phyloP scores from a whole-genome alignment of 805 yeast species.

The Candida wancherniae region DNA sequence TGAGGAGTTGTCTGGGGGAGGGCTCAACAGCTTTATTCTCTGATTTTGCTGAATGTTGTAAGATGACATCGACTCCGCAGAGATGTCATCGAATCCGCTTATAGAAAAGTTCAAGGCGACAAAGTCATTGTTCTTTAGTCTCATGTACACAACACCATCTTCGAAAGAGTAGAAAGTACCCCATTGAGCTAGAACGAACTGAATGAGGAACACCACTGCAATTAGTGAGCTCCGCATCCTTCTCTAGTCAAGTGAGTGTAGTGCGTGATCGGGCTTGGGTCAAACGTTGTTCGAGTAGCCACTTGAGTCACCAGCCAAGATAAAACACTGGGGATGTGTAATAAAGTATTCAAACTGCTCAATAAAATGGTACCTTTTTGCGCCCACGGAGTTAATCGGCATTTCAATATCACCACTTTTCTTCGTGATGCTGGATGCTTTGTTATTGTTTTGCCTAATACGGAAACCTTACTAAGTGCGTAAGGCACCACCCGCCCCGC shows the following conservation, averaged over 20 bases:
- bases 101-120: slow-evolving; percentile 33
- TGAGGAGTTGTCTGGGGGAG: slow-evolving; percentile 32
- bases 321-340: too few species aligned
- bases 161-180: slow-evolving; percentile 32
- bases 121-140: slow-evolving; percentile 33
- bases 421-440: slow-evolving; percentile 5
- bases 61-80: slow-evolving; percentile 10
- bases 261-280: too few species aligned
- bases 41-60: slow-evolving; percentile 20
- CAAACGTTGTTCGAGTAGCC: too few species aligned
- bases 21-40: slow-evolving; percentile 16
- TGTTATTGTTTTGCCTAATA: slow-evolving; percentile 16
- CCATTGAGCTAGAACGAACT: slow-evolving; percentile 19
- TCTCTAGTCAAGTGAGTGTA: too few species aligned
- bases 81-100: slow-evolving; percentile 22
- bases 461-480: slow-evolving; percentile 16
- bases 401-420: too few species aligned
- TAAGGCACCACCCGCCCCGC: too few species aligned
- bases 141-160: slow-evolving; percentile 31
- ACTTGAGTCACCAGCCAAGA: too few species aligned
- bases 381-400: too few species aligned
- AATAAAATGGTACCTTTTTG: too few species aligned
- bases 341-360: too few species aligned
- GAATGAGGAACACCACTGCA: slow-evolving; percentile 1
- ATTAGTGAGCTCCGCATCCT: neutral